These are phyloP conservation scores for Rubia balearica DNA, from an alignment of 305 asterid species.

Conservation along the genomic window DNA sequence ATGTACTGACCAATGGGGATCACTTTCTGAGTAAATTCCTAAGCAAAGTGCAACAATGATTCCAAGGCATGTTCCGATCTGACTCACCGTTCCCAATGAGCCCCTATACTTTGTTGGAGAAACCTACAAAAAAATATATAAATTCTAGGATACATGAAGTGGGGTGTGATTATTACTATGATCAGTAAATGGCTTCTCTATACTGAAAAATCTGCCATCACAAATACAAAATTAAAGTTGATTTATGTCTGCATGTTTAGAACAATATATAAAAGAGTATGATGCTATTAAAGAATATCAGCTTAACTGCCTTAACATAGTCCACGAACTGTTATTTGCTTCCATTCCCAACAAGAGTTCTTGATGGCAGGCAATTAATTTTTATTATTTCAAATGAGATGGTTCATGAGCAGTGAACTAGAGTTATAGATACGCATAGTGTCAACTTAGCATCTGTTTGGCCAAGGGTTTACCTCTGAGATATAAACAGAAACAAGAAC, in stretches of 20 bases:
- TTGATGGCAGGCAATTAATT: not conserved
- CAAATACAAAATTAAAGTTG: not conserved
- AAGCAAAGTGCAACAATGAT: slow-evolving; percentile 54
- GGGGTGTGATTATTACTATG: not conserved
- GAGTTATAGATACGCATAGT: not conserved
- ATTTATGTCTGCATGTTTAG: not conserved
- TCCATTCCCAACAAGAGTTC: not conserved
- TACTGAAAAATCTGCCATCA: not conserved
- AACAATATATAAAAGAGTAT: not conserved
- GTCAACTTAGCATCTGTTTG: slow-evolving; percentile 1
- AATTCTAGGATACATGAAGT: not conserved
- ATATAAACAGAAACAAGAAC: slow-evolving; percentile 83
- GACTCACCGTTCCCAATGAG: slow-evolving; percentile 63
- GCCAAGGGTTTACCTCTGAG: slow-evolving; percentile 55
- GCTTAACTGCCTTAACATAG: not conserved
- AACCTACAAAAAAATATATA: slow-evolving; percentile 38
- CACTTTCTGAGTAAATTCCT: slow-evolving; percentile 64
- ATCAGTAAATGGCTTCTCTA: not conserved
- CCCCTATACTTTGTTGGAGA: slow-evolving; percentile 86
- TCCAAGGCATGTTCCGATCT: slow-evolving; percentile 84
- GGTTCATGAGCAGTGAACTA: not conserved
- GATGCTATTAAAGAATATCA: not conserved
- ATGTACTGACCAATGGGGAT: slow-evolving; percentile 71
- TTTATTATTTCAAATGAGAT: not conserved
- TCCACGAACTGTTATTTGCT: not conserved